These are phyloP conservation scores for Lagenidium sp. DNA, from an alignment of 352 stramenopile genomes.

Conservation along the genomic window DNA sequence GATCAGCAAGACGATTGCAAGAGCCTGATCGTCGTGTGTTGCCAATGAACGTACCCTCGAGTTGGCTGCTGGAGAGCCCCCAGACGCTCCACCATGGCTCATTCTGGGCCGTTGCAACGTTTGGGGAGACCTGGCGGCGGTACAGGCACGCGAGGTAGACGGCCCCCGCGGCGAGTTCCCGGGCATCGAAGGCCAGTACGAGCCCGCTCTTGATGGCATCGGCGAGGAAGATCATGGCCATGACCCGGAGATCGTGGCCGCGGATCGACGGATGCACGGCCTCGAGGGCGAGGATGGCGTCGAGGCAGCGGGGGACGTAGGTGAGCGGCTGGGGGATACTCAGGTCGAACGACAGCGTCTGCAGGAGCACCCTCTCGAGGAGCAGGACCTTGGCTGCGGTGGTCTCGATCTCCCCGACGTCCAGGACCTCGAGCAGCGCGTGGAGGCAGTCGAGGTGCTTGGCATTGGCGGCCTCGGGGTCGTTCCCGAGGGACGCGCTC, in stretches of 20 bases:
- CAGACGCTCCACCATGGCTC: slow-evolving; percentile 66
- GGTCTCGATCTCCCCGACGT: slow-evolving; percentile 58
- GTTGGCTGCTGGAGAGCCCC: slow-evolving; percentile 29
- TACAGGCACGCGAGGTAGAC: slow-evolving; percentile 71
- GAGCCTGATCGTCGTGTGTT: not conserved
- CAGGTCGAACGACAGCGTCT: slow-evolving; percentile 69
- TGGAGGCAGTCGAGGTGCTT: slow-evolving; percentile 63
- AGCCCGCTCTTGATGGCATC: slow-evolving; percentile 52
- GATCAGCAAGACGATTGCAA: not conserved
- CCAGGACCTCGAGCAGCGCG: slow-evolving; percentile 41
- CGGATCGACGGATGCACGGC: slow-evolving; percentile 41
- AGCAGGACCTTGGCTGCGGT: slow-evolving; percentile 55
- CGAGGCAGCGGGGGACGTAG: slow-evolving; percentile 45
- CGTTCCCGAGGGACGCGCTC: slow-evolving; percentile 35
- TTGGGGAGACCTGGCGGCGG: slow-evolving; percentile 32
- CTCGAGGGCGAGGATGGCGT: slow-evolving; percentile 42
- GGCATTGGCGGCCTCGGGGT: slow-evolving; percentile 40
- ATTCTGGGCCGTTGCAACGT: slow-evolving; percentile 53
- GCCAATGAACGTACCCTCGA: slow-evolving; percentile 25
- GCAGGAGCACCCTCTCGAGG: slow-evolving; percentile 60
- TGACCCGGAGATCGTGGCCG: slow-evolving; percentile 31
- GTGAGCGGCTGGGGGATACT: slow-evolving; percentile 55
- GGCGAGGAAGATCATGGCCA: slow-evolving; percentile 44
- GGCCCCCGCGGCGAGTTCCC: slow-evolving; percentile 43
- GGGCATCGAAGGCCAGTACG: slow-evolving; percentile 38